Conservation (phyloP, 768 basidiomycete genomes). For the Amanita muscaria region DNA sequence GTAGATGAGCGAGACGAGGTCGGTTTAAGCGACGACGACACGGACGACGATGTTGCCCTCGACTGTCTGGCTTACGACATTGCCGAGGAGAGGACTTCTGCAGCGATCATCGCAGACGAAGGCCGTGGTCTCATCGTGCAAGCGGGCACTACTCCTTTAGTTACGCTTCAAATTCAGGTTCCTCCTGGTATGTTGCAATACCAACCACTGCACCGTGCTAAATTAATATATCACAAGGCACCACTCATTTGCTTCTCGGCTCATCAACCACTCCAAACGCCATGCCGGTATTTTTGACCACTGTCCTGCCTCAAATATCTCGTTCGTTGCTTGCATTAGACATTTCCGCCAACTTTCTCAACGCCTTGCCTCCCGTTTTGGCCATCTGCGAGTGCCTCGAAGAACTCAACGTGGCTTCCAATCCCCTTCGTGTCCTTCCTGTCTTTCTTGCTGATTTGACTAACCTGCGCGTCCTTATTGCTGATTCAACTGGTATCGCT, state of each 20-base stretch:
- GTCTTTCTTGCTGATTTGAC: conserved; percentile 71
- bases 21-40: conserved; percentile 49
- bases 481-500: conserved; percentile 81
- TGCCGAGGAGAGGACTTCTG: conserved; percentile 67
- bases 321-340: conserved; percentile 84
- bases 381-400: conserved; percentile 76
- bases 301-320: conserved; percentile 61
- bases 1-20: conserved; percentile 67
- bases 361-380: conserved; percentile 75
- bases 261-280: conserved; percentile 69
- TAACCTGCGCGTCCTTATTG: conserved; percentile 80
- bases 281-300: conserved; percentile 67
- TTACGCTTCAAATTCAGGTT: conserved; percentile 44
- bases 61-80: conserved; percentile 32
- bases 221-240: conserved; percentile 51
- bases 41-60: conserved; percentile 35
- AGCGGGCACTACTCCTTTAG: conserved; percentile 52
- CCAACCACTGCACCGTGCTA: conserved; percentile 4
- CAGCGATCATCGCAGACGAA: conserved; percentile 73
- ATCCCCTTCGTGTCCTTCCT: conserved; percentile 88
- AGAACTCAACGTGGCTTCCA: conserved; percentile 89
- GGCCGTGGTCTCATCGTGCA: conserved; percentile 78
- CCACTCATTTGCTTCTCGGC: conserved; percentile 90
- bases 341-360: conserved; percentile 82
- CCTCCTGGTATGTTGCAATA: conserved; percentile 52